These are phyloP conservation scores for Silene vulgaris DNA, from an alignment of 179 eudicot species.

Conservation along the genomic window DNA sequence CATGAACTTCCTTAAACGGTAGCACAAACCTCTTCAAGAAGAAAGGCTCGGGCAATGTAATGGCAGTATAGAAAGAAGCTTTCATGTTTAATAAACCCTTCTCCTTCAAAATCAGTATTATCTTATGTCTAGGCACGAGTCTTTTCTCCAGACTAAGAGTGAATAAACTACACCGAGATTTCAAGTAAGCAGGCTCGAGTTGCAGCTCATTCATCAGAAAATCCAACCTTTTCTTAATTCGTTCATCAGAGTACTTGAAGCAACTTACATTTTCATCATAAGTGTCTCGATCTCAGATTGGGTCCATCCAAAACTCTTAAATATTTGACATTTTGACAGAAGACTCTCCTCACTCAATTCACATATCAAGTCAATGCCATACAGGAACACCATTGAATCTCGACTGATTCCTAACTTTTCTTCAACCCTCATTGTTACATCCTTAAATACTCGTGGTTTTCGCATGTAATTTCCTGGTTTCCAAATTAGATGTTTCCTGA, in stretches of 20 bases:
- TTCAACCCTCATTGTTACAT: conserved; percentile 16
- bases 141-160: conserved; percentile 13
- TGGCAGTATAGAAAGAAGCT: not conserved
- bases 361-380: conserved; percentile 10
- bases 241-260: no score
- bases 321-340: conserved; percentile 20
- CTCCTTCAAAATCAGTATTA: conserved; percentile 21
- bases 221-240: no score
- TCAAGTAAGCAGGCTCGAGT: no score
- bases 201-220: no score
- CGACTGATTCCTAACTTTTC: conserved; percentile 21
- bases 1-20: conserved; percentile 19
- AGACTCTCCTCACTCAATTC: conserved; percentile 5
- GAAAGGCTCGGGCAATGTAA: not conserved
- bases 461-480: conserved; percentile 15
- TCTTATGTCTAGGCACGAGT: conserved; percentile 28
- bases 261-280: not conserved
- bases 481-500: conserved; percentile 13
- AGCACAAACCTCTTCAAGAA: conserved; percentile 21
- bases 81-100: conserved; percentile 7
- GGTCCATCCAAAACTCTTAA: conserved; percentile 39
- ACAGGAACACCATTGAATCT: conserved; percentile 18
- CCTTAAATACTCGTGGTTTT: conserved; percentile 14
- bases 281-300: conserved; percentile 21
- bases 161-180: no score